Evolutionary conservation across 2,329 filamentous ascomycete species (phyloP).

Genomic region (Penicillium freii): DNA sequence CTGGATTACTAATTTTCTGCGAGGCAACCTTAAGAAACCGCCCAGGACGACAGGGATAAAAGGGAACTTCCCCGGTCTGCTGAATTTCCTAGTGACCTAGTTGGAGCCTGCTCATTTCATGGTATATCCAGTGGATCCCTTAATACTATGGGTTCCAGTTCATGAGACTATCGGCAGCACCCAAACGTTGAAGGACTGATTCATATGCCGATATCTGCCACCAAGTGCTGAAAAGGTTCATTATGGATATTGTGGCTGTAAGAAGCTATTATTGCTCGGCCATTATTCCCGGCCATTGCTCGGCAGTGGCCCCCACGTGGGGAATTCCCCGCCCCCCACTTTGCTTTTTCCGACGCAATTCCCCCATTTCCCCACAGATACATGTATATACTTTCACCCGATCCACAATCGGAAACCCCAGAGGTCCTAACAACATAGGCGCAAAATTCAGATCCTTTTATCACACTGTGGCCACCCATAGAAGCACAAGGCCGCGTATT

Average conservation of each 20-base stretch:
- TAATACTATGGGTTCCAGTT: neutral
- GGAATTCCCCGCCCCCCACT: neutral
- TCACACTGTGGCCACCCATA: neutral
- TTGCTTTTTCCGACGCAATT: neutral
- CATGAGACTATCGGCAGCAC: neutral
- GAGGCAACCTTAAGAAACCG: neutral
- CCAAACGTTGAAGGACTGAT: neutral
- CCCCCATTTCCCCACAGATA: neutral
- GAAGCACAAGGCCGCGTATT: neutral
- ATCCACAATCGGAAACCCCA: neutral
- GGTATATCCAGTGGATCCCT: neutral
- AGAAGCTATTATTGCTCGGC: neutral
- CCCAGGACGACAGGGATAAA: neutral
- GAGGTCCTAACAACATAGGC: too few species aligned
- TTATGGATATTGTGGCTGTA: neutral
- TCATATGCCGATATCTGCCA: neutral
- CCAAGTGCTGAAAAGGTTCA: neutral
- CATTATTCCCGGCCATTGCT: neutral
- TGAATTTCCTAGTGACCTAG: neutral
- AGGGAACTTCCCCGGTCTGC: neutral
- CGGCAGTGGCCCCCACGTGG: neutral
- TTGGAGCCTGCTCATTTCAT: too few species aligned
- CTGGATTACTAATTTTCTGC: neutral
- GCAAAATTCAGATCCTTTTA: neutral
- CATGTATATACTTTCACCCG: too few species aligned